These are phyloP conservation scores for Trichoderma orchidacearum DNA, from an alignment of 495 filamentous ascomycete genomes.

Conservation along the genomic window DNA sequence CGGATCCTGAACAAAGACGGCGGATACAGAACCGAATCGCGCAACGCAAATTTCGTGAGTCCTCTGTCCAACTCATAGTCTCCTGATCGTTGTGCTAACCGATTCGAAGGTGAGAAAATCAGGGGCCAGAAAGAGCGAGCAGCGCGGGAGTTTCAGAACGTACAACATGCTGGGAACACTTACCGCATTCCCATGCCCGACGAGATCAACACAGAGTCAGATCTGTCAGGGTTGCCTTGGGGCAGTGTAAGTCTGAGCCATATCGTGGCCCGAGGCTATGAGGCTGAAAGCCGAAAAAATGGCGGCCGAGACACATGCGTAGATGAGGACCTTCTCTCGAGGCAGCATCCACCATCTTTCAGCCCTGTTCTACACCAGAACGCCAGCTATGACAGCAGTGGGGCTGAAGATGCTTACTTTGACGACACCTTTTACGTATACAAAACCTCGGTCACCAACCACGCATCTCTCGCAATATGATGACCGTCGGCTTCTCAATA, in stretches of 20 bases:
- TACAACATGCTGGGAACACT: constrained; percentile 35
- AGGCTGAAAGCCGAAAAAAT: constrained; percentile 22
- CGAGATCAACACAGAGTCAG: constrained; percentile 30
- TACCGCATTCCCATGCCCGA: constrained; percentile 40
- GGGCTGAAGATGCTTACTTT: constrained; percentile 7
- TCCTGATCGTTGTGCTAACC: no score
- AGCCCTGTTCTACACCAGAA: background rate
- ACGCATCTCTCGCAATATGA: background rate
- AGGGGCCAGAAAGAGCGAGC: constrained; percentile 43
- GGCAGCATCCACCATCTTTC: background rate
- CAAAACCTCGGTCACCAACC: background rate
- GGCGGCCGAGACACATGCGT: constrained; percentile 10
- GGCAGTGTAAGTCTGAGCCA: constrained; percentile 43
- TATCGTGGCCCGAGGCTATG: constrained; percentile 38
- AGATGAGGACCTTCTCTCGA: constrained; percentile 3
- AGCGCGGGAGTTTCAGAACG: constrained; percentile 42
- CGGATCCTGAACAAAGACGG: constrained; percentile 43
- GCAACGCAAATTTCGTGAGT: constrained; percentile 46
- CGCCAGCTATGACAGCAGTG: constrained; percentile 10
- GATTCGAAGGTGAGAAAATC: constrained; percentile 40
- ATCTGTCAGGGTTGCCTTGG: constrained; percentile 50
- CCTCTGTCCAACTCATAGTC: background rate
- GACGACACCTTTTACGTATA: background rate
- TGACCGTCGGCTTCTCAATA: background rate
- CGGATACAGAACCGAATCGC: constrained; percentile 49